Conservation (phyloP, 768 basidiomycete species). For the Coprinopsis marcescibilis region DNA sequence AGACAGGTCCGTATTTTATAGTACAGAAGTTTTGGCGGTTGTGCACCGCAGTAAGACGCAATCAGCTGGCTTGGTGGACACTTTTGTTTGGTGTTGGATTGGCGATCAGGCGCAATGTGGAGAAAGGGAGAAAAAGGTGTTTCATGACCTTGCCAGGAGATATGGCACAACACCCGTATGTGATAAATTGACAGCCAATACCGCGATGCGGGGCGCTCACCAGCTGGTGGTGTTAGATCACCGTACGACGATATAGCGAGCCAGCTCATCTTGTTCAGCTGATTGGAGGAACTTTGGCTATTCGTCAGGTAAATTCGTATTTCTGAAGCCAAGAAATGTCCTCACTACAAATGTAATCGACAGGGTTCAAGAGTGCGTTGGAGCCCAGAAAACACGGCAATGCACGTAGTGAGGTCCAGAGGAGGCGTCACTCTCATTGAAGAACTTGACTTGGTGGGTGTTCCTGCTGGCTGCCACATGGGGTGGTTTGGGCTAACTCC, state of each 20-base stretch:
- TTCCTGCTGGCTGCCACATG: not conserved
- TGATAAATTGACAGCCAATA: not conserved
- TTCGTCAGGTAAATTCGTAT: constrained; percentile 57
- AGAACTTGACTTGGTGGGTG: constrained; percentile 62
- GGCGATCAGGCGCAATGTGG: constrained; percentile 50
- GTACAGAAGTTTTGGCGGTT: constrained; percentile 62
- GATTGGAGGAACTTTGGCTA: constrained; percentile 67
- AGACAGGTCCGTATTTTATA: constrained; percentile 59
- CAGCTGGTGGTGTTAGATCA: constrained; percentile 22
- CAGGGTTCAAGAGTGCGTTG: constrained; percentile 71
- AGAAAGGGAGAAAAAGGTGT: constrained; percentile 59
- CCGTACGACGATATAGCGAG: constrained; percentile 58
- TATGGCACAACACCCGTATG: constrained; percentile 65
- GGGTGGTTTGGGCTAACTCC: not conserved
- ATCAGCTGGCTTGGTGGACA: constrained; percentile 59
- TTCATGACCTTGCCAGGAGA: constrained; percentile 64
- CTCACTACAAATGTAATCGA: too few species aligned
- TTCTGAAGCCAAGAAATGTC: not conserved
- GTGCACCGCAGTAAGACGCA: constrained; percentile 65
- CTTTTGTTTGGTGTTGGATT: constrained; percentile 72
- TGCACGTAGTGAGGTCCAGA: constrained; percentile 63
- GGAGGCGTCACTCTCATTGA: constrained; percentile 55
- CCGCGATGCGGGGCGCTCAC: not conserved
- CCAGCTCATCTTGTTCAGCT: constrained; percentile 54
- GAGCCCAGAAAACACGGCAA: constrained; percentile 74